Evolutionary conservation across 345 rosid genomes (phyloP).

Genomic region (Populus pruinosa): DNA sequence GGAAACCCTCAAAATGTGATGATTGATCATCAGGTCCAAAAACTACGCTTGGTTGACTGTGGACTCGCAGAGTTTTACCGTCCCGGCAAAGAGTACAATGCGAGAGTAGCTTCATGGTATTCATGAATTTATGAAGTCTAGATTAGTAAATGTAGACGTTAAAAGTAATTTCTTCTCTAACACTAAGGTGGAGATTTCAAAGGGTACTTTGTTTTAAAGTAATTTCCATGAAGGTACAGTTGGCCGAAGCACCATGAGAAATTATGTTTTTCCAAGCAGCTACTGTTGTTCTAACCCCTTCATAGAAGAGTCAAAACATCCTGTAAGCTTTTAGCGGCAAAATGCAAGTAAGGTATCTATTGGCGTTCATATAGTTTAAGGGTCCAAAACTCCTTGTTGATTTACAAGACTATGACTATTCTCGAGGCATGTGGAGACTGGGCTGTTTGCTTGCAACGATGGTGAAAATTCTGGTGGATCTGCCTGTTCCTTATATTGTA

Average conservation of each 20-base stretch:
- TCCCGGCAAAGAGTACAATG: slow-evolving; percentile 72
- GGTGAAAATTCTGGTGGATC: slow-evolving; percentile 42
- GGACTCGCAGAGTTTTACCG: slow-evolving; percentile 86
- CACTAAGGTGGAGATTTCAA: too few relatives aligned
- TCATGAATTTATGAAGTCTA: too few relatives aligned
- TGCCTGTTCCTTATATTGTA: too few relatives aligned
- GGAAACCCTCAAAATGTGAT: slow-evolving; percentile 85
- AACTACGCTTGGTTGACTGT: slow-evolving; percentile 78
- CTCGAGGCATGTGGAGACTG: slow-evolving; percentile 98
- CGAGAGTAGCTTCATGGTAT: slow-evolving; percentile 78
- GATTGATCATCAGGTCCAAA: slow-evolving; percentile 74
- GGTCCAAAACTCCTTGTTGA: slow-evolving; percentile 96
- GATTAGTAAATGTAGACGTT: too few relatives aligned
- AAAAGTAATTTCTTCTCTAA: neutral
- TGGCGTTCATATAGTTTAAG: slow-evolving; percentile 68
- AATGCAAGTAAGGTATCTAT: neutral
- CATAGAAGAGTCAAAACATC: too few relatives aligned
- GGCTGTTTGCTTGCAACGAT: slow-evolving; percentile 98
- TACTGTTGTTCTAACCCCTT: neutral
- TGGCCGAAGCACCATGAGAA: too few relatives aligned
- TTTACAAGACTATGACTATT: slow-evolving; percentile 93
- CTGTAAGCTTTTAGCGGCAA: neutral
- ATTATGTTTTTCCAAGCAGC: too few relatives aligned
- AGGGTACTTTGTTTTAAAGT: too few relatives aligned
- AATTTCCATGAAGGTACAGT: too few relatives aligned